Conservation (phyloP, 495 filamentous ascomycete species). For the Opeltia flavorubescens region DNA sequence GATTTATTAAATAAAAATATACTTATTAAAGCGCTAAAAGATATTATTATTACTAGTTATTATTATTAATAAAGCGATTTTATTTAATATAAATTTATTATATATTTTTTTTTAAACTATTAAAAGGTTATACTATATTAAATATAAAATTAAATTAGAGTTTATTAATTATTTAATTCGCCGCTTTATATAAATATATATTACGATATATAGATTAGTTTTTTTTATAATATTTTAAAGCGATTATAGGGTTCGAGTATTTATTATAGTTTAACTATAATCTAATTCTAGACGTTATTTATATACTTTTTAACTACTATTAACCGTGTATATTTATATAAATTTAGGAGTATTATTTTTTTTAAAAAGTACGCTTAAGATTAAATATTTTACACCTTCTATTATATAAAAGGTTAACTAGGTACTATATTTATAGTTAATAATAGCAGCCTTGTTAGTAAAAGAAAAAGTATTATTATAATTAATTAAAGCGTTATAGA, state of each 20-base stretch:
- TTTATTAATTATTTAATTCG: not conserved
- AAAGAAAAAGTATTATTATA: not conserved
- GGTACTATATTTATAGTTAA: not conserved
- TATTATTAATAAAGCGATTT: not conserved
- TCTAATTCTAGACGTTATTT: no score
- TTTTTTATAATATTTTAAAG: no score
- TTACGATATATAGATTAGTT: no score
- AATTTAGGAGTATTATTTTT: not conserved
- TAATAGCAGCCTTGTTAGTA: not conserved
- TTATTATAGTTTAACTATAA: no score
- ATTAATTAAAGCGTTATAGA: not conserved
- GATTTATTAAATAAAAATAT: not conserved
- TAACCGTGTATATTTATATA: not conserved
- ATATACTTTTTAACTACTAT: not conserved
- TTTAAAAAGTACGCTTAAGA: no score
- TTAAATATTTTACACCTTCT: not conserved
- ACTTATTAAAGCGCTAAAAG: not conserved
- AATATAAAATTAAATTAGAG: not conserved
- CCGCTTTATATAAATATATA: no score
- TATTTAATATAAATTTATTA: not conserved
- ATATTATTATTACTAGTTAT: not conserved
- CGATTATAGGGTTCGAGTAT: no score
- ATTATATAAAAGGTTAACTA: no score
- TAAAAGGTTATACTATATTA: not conserved
- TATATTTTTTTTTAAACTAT: not conserved